phyloP scores from a whole-genome alignment of 176 grass and related monocot species.

The Bolboschoenus planiculmis region DNA sequence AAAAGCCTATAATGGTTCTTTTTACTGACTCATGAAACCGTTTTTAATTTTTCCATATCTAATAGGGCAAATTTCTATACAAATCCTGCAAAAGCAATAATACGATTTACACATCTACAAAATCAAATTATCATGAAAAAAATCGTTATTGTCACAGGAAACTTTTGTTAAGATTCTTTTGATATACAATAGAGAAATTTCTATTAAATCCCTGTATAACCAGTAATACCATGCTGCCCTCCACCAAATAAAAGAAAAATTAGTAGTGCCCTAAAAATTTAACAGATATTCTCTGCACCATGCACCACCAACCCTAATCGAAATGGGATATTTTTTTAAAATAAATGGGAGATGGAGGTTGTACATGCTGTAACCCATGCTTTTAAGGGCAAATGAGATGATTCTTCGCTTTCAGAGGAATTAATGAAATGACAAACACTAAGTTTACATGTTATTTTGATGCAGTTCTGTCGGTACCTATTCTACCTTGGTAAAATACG shows the following conservation, averaged over 20 bases:
- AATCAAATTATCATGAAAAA: not conserved
- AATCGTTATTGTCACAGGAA: not conserved
- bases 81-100: not conserved
- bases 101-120: not conserved
- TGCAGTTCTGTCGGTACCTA: conserved; percentile 77
- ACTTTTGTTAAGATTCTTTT: not conserved
- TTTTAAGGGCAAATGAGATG: not conserved
- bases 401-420: not conserved
- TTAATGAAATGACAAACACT: not conserved
- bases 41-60: not conserved
- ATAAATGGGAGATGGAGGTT: not conserved
- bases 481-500: conserved; percentile 89
- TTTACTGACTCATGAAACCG: not conserved
- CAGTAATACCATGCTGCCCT: not conserved
- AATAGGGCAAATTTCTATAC: not conserved
- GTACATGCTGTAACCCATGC: not conserved
- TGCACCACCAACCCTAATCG: not conserved
- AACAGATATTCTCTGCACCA: not conserved
- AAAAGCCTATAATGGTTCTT: not conserved
- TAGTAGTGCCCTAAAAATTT: not conserved
- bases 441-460: not conserved
- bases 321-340: not conserved
- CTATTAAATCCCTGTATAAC: not conserved
- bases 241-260: not conserved
- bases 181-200: not conserved